phyloP scores from a whole-genome alignment of 495 filamentous ascomycete species.

The Aspergillus conjunctus region DNA sequence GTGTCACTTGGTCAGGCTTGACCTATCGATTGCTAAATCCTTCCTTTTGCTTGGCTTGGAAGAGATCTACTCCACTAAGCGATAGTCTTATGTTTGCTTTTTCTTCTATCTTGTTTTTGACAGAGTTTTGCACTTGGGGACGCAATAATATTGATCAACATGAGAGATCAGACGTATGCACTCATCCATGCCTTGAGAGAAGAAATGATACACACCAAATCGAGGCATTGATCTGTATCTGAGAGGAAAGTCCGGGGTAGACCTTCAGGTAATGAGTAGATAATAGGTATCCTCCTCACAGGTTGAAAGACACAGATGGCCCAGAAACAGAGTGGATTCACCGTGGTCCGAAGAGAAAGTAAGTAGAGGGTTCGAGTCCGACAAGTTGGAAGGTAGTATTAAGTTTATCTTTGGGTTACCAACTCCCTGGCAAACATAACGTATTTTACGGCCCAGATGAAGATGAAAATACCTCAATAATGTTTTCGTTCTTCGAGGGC shows the following conservation, averaged over 20 bases:
- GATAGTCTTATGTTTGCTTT: neutral
- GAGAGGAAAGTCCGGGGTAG: neutral
- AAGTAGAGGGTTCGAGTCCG: too few species aligned
- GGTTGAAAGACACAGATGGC: too few species aligned
- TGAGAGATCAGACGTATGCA: slow-evolving; percentile 13
- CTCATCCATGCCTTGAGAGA: neutral
- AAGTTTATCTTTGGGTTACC: too few species aligned
- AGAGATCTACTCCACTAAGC: neutral
- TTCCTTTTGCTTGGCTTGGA: neutral
- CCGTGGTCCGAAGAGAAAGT: too few species aligned
- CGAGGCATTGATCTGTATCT: neutral
- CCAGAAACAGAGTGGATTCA: too few species aligned
- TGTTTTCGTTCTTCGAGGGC: neutral
- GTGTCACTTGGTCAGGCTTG: neutral
- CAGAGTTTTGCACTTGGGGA: neutral
- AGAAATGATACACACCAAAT: neutral
- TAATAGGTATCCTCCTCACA: neutral
- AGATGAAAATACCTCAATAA: neutral
- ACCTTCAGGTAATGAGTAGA: neutral
- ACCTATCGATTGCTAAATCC: neutral
- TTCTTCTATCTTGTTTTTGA: neutral
- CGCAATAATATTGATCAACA: slow-evolving; percentile 12
- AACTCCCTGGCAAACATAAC: too few species aligned
- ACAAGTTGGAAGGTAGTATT: too few species aligned
- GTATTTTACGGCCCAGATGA: neutral